A percentile compares a stretch with the other conserved stretches of the same genome.
phyloP scores from a whole-genome alignment of 2,329 filamentous ascomycete species.

The Aspergillus carbonarius region DNA sequence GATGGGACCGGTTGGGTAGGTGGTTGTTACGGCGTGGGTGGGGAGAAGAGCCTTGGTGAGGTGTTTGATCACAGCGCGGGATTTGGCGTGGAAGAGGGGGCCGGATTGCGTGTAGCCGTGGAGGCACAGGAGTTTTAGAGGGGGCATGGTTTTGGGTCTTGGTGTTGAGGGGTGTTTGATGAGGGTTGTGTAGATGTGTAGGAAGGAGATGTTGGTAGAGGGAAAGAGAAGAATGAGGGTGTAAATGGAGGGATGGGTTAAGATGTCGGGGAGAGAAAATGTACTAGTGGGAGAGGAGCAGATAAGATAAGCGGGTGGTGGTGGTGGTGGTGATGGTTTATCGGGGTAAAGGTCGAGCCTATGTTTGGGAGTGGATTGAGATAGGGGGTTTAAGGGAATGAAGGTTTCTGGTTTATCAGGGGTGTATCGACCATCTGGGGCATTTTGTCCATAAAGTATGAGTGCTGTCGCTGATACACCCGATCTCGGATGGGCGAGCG shows the following conservation, averaged over 20 bases:
- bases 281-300: not conserved
- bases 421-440: not conserved
- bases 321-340: not conserved
- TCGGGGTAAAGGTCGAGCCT: not conserved
- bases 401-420: not conserved
- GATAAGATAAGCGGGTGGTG: constrained; percentile 6
- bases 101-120: constrained; percentile 93
- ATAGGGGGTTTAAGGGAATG: not conserved
- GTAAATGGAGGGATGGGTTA: not conserved
- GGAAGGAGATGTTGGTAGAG: too few species aligned
- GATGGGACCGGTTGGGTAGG: constrained; percentile 69
- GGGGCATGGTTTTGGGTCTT: constrained; percentile 15
- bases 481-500: not conserved
- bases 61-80: constrained; percentile 78
- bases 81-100: constrained; percentile 80
- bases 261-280: not conserved
- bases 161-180: not conserved
- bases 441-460: not conserved
- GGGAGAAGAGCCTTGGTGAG: constrained; percentile 70
- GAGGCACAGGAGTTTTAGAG: constrained; percentile 70
- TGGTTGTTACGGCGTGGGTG: constrained; percentile 55
- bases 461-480: too few species aligned
- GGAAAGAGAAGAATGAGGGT: not conserved
- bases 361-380: not conserved
- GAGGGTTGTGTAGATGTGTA: not conserved